Conservation (phyloP, 768 basidiomycete species). For the Sarcomyxa edulis region DNA sequence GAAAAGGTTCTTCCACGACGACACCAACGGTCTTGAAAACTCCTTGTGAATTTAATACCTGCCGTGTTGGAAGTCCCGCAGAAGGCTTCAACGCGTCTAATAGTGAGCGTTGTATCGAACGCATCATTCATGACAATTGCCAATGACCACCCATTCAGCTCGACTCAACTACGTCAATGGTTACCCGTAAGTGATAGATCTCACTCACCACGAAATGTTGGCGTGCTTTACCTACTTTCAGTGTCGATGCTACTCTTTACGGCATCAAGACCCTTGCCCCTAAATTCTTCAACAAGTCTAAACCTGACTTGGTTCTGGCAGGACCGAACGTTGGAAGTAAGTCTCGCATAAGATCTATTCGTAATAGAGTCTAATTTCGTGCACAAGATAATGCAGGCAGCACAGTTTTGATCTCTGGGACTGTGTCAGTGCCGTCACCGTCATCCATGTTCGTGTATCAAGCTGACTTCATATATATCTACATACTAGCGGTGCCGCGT, state of each 20-base stretch:
- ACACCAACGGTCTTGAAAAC: conserved; percentile 25
- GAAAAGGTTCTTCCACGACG: conserved; percentile 35
- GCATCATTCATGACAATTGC: background rate
- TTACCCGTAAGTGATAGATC: conserved; percentile 21
- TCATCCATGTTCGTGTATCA: background rate
- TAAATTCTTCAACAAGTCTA: conserved; percentile 29
- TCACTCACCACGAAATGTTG: background rate
- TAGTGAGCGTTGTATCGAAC: conserved; percentile 18
- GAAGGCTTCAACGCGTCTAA: conserved; percentile 35
- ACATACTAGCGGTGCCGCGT: conserved; percentile 39
- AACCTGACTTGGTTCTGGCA: conserved; percentile 39
- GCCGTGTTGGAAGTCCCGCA: conserved; percentile 37
- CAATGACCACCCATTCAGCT: conserved; percentile 11
- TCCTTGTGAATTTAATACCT: conserved; percentile 44
- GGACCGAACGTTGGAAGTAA: conserved; percentile 43
- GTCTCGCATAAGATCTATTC: conserved; percentile 6
- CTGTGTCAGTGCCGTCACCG: conserved; percentile 25
- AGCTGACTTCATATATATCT: background rate
- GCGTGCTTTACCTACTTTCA: background rate
- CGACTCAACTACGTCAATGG: conserved; percentile 31
- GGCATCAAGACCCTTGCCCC: conserved; percentile 44
- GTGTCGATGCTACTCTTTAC: conserved; percentile 26
- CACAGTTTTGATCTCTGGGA: conserved; percentile 31
- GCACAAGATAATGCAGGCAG: conserved; percentile 32
- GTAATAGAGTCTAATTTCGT: background rate